Base-by-base conservation (phyloP, 2,329 filamentous ascomycete genomes). In the Aureobasidium mangrovei region DNA sequence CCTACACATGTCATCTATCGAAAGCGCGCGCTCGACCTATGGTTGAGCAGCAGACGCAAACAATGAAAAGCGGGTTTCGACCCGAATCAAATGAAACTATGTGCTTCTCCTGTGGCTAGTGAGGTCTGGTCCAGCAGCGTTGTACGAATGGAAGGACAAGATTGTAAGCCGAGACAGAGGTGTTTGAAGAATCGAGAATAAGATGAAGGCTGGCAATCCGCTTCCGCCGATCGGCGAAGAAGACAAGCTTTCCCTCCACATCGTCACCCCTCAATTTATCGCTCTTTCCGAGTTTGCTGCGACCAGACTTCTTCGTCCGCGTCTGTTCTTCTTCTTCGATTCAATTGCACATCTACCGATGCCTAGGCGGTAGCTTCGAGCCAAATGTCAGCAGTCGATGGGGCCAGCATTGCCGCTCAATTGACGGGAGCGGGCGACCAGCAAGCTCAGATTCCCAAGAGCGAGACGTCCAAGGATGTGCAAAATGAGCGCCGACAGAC, bases 401-500 rank as follows among this genome's bases (percentile, higher is more conserved):
- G 43, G 43, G 18, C 43, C 43, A 28, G n/a, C 4, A n/a, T 45
- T 31, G 28, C 41, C 12, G 52, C 41, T 24, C 52, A 46, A 40
- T 42, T 52, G 38, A 52, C 47, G 29, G 41, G 49, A 33, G 49
- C 49, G 40, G 40, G 40, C 29, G 45, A 48, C 9, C 33, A 41
- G 38, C 43, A 54, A 24, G 53, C 45, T 38, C 43, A 53, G n/a
- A 43, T 43, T 32, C 39, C 46, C 10, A 55, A 55, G 44, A 52
- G 24, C 4, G 53, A 54, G 53, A 48, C 35, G 24, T 54, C 53
- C 46, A 64, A 65, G 57, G 59, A 60, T 29, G 61, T 64, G 58
- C 64, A 68, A 56, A 74, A 72, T 61, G 65, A 67, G 56, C 69
- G 70, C 39, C 70, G 74, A 54, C 65, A 76, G 24, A 70, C 72